Conservation (phyloP, 2,329 filamentous ascomycete genomes). For the Alternaria arborescens region DNA sequence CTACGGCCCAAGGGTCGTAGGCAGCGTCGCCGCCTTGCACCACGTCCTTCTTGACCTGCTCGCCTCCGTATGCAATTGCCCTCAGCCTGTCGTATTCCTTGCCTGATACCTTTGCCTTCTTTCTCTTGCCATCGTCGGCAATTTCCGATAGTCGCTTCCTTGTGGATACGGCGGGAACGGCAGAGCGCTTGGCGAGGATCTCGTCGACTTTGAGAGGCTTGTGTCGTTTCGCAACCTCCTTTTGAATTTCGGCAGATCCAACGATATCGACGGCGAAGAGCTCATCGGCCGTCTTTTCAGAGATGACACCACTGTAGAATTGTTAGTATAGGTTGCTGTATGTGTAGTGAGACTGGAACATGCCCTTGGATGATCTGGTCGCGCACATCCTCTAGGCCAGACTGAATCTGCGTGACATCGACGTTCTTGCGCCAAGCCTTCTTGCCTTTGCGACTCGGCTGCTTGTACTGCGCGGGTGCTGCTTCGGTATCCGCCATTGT, state of each 20-base stretch:
- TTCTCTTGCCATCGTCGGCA: conserved; percentile 70
- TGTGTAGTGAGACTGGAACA: conserved; percentile 27
- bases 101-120: conserved; percentile 83
- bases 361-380: conserved; percentile 93
- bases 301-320: conserved; percentile 75
- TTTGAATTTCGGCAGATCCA: conserved; percentile 73
- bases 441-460: conserved; percentile 95
- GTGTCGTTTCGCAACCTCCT: conserved; percentile 70
- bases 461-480: conserved; percentile 82
- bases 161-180: conserved; percentile 77
- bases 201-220: conserved; percentile 90
- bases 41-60: conserved; percentile 59
- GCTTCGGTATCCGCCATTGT: conserved; percentile 46
- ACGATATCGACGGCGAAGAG: conserved; percentile 84
- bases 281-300: conserved; percentile 81
- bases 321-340: conserved; percentile 20
- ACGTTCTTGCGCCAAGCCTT: conserved; percentile 99
- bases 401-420: conserved; percentile 84
- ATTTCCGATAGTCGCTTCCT: conserved; percentile 82
- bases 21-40: conserved; percentile 65
- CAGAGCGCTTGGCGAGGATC: conserved; percentile 85
- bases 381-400: conserved; percentile 83
- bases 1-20: conserved; percentile 82
- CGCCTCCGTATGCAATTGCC: conserved; percentile 77
- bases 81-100: conserved; percentile 84